Percentiles rank a stretch among this genome's conserved stretches.
Evolutionary conservation across 768 basidiomycete species (phyloP).

Genomic region (Tricholoma sp.): DNA sequence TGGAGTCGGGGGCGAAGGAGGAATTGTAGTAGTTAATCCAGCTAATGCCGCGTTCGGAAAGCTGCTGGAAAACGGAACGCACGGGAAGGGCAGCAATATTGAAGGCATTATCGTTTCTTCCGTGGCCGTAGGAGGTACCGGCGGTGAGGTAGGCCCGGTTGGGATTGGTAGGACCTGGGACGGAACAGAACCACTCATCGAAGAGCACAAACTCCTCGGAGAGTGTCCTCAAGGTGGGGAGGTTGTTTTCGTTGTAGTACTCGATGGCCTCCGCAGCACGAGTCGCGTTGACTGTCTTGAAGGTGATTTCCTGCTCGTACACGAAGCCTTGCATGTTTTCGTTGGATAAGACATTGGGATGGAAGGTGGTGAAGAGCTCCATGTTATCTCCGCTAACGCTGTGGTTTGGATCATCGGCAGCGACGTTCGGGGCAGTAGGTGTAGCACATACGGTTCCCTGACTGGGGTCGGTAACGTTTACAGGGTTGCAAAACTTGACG

Average conservation of each 20-base stretch:
- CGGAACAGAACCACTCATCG: slow-evolving; percentile 25
- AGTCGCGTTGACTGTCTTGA: slow-evolving; percentile 9
- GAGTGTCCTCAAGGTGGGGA: slow-evolving; percentile 19
- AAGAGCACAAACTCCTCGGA: slow-evolving; percentile 23
- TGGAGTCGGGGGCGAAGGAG: slow-evolving; percentile 17
- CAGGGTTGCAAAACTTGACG: slow-evolving; percentile 18
- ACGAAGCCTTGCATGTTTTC: slow-evolving; percentile 20
- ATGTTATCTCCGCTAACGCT: slow-evolving; percentile 20
- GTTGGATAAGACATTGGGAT: slow-evolving; percentile 15
- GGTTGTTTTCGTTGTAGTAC: slow-evolving; percentile 16
- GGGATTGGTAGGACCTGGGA: slow-evolving; percentile 26
- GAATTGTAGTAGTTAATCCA: slow-evolving; percentile 25
- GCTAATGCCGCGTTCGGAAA: slow-evolving; percentile 16
- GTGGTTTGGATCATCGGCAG: slow-evolving; percentile 20
- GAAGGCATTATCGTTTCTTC: slow-evolving; percentile 21
- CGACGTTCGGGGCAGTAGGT: slow-evolving; percentile 15
- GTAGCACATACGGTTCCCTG: slow-evolving; percentile 17
- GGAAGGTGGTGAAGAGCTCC: slow-evolving; percentile 20
- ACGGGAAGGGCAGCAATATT: slow-evolving; percentile 10
- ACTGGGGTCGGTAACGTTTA: slow-evolving; percentile 12
- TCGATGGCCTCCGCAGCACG: slow-evolving; percentile 22
- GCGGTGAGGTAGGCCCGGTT: slow-evolving; percentile 23
- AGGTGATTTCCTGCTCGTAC: slow-evolving; percentile 17
- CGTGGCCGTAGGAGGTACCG: slow-evolving; percentile 25
- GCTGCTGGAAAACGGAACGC: slow-evolving; percentile 23